Evolutionary conservation across 1,139 yeast genomes (phyloP).

Genomic region (Kurtzmaniella quercitrusa): DNA sequence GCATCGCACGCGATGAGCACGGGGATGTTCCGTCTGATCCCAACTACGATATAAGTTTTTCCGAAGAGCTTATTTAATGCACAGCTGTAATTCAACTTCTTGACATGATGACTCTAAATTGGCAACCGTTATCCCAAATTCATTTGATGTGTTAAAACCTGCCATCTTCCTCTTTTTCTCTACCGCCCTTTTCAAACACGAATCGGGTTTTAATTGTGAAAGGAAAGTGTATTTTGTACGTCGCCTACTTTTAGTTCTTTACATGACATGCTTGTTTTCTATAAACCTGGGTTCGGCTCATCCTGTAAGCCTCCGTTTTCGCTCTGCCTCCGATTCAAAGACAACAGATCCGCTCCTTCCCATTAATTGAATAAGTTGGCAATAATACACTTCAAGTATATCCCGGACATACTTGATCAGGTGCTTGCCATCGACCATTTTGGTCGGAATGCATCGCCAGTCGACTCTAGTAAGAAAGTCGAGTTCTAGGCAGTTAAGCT

Average conservation of each 20-base stretch:
- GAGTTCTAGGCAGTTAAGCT: constrained; percentile 80
- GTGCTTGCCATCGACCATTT: constrained; percentile 19
- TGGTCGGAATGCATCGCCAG: constrained; percentile 53
- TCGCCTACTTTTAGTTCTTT: background rate
- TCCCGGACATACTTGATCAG: constrained; percentile 35
- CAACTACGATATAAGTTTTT: too few relatives aligned
- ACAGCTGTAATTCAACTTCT: too few relatives aligned
- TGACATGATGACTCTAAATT: too few relatives aligned
- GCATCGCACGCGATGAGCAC: too few relatives aligned
- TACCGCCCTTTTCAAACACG: too few relatives aligned
- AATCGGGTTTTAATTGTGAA: too few relatives aligned
- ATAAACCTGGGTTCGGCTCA: background rate
- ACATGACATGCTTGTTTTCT: background rate
- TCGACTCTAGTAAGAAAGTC: constrained; percentile 81
- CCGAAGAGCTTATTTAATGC: too few relatives aligned
- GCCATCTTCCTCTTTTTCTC: too few relatives aligned
- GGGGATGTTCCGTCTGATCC: too few relatives aligned
- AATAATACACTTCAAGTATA: constrained; percentile 57
- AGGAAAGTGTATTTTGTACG: too few relatives aligned
- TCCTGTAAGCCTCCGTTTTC: background rate
- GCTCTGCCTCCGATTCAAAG: constrained; percentile 2
- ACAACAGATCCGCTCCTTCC: constrained; percentile 32
- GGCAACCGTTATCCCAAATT: too few relatives aligned
- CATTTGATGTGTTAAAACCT: too few relatives aligned
- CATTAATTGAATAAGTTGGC: constrained; percentile 57